phyloP scores from a whole-genome alignment of 1,284 basidiomycete genomes.

The Paramarasmius palmivorus region DNA sequence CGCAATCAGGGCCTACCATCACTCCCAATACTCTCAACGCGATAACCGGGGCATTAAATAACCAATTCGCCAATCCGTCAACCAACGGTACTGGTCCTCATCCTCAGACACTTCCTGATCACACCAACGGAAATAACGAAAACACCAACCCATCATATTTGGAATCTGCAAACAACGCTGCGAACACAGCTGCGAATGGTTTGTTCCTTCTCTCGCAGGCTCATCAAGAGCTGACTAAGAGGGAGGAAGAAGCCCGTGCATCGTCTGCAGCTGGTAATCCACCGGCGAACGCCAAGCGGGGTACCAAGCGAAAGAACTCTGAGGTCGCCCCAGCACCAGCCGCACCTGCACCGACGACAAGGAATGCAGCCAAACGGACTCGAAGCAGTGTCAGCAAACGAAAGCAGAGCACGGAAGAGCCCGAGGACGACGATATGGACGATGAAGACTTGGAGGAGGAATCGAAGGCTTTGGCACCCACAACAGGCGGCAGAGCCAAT shows the following conservation, averaged over 20 bases:
- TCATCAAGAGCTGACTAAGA: constrained; percentile 94
- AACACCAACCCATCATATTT: constrained; percentile 37
- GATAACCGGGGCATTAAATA: constrained; percentile 71
- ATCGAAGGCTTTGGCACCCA: constrained; percentile 23
- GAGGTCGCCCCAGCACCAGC: constrained; percentile 38
- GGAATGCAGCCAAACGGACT: constrained; percentile 13
- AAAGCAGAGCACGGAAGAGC: constrained; percentile 26
- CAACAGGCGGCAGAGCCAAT: constrained; percentile 23
- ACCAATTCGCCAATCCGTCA: constrained; percentile 21
- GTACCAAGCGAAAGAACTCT: constrained; percentile 67
- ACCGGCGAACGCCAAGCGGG: constrained; percentile 44
- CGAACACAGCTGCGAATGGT: constrained; percentile 77
- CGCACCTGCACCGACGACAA: constrained; percentile 22
- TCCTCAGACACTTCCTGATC: constrained; percentile 14
- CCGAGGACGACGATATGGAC: constrained; percentile 39
- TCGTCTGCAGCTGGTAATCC: constrained; percentile 28
- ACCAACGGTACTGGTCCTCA: too few relatives aligned
- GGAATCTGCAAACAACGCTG: constrained; percentile 55
- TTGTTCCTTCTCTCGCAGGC: constrained; percentile 92
- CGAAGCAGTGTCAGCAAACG: constrained; percentile 5
- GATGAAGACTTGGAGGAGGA: constrained; percentile 40
- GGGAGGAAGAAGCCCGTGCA: constrained; percentile 75
- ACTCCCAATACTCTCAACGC: constrained; percentile 90
- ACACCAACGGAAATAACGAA: constrained; percentile 16
- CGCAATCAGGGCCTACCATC: constrained; percentile 70